phyloP scores from a whole-genome alignment of 768 basidiomycete genomes.

The Scleroderma bovista region DNA sequence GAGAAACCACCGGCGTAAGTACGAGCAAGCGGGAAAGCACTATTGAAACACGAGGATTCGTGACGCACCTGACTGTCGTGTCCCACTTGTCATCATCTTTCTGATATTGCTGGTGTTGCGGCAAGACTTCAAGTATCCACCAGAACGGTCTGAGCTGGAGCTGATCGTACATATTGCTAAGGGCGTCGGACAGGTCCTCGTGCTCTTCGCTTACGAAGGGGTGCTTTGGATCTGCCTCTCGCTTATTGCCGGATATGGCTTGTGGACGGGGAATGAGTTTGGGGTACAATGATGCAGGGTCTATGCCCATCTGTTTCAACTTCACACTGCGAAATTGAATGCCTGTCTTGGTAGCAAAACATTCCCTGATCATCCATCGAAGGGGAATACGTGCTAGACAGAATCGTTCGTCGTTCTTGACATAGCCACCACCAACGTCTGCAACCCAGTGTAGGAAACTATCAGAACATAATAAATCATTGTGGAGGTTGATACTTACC shows the following conservation, averaged over 20 bases:
- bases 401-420: conserved; percentile 43
- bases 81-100: conserved; percentile 8
- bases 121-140: conserved; percentile 58
- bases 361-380: not conserved
- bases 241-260: conserved; percentile 17
- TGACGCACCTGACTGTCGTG: conserved; percentile 13
- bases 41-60: not conserved
- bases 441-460: not conserved
- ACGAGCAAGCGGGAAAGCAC: not conserved
- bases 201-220: conserved; percentile 45
- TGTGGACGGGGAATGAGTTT: conserved; percentile 37
- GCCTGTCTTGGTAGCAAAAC: conserved; percentile 50
- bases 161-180: conserved; percentile 50
- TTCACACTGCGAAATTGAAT: conserved; percentile 50
- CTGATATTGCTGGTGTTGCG: conserved; percentile 14
- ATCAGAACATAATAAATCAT: not conserved
- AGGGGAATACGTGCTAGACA: not conserved
- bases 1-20: not conserved
- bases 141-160: conserved; percentile 38
- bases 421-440: not conserved
- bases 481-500: conserved; percentile 36
- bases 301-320: conserved; percentile 41
- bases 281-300: conserved; percentile 27
- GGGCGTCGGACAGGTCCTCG: conserved; percentile 53
- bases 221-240: not conserved